Evolutionary conservation across 352 stramenopile genomes (phyloP).

Genomic region (Phytophthora citricola): DNA sequence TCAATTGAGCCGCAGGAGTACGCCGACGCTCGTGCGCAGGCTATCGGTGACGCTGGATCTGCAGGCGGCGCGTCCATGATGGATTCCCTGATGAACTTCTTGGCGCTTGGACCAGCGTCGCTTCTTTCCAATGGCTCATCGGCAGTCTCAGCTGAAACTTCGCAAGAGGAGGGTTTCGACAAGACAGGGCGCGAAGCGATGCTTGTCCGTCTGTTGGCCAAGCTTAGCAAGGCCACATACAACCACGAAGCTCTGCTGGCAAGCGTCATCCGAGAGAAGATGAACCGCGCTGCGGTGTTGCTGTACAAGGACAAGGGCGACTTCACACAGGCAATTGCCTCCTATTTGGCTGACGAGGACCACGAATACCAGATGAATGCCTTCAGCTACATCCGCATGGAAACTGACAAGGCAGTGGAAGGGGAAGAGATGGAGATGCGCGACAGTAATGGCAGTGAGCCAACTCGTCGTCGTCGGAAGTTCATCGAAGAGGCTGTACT

Average conservation of each 20-base stretch:
- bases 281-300: constrained; percentile 85
- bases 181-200: constrained; percentile 83
- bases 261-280: constrained; percentile 77
- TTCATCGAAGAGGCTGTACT: constrained; percentile 84
- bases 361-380: constrained; percentile 85
- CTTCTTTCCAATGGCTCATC: constrained; percentile 53
- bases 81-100: constrained; percentile 90
- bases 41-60: constrained; percentile 53
- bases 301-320: constrained; percentile 84
- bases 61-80: constrained; percentile 75
- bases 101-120: constrained; percentile 77
- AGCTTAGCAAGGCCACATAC: constrained; percentile 85
- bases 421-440: constrained; percentile 46
- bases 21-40: constrained; percentile 66
- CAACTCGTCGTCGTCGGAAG: constrained; percentile 57
- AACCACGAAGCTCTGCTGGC: constrained; percentile 73
- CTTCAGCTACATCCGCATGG: constrained; percentile 84
- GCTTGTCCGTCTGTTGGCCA: constrained; percentile 86
- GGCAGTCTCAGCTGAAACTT: constrained; percentile 52
- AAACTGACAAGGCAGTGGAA: constrained; percentile 59
- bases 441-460: constrained; percentile 41
- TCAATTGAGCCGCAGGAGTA: constrained; percentile 88
- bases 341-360: constrained; percentile 82
- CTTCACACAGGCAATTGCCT: constrained; percentile 78
- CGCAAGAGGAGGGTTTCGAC: constrained; percentile 86